Base-by-base conservation (phyloP, 768 basidiomycete species). In the Amanita rubescens region DNA sequence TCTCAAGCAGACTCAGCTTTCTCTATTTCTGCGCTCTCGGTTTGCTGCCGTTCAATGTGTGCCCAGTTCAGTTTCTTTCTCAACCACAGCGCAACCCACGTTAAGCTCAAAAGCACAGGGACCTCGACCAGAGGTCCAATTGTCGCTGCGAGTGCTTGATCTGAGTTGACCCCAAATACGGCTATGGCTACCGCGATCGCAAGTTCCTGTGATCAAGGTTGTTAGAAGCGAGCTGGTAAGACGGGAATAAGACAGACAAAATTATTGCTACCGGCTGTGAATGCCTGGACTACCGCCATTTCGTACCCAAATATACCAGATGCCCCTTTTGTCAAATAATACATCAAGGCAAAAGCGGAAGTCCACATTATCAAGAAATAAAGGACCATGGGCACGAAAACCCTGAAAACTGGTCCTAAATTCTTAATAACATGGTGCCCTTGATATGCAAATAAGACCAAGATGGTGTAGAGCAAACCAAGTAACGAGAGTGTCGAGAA, bases 331-430 rank as follows among this genome's bases (percentile, higher is more conserved):
- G 32, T 49, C 71, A 65, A 14, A 56, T 68, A 74, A 61, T 72
- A 84, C 15, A 86, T 68, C n/a, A 78, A 59, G 27, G 65, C 66
- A 58, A 90, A 89, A 0, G 82, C 77, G 0, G 72, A 67, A 3
- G 73, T 71, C 85, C 87, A 92, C 80, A 91, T 86, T 66, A 90
- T 65, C 41, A 77, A 52, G 64, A 92, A 92, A 69, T 93, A 93
- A 32, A 87, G 70, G 20, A 88, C 69, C 71, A 90, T 76, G 1
- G 91, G 90, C 5, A 91, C 88, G 60, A 87, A 82, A 1, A 89
- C 81, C 15, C 90, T 79, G 67, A 92, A 91, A 2, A 90, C 87
- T 5, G 78, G 77, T 0, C 87, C 82, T 32, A 93, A 71, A 62
- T 90, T 83, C 55, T 82, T 74, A 10, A 90, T 66, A 57, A 92